These are phyloP conservation scores for Aspergillus affinis DNA, from an alignment of 495 filamentous ascomycete species.

Conservation along the genomic window DNA sequence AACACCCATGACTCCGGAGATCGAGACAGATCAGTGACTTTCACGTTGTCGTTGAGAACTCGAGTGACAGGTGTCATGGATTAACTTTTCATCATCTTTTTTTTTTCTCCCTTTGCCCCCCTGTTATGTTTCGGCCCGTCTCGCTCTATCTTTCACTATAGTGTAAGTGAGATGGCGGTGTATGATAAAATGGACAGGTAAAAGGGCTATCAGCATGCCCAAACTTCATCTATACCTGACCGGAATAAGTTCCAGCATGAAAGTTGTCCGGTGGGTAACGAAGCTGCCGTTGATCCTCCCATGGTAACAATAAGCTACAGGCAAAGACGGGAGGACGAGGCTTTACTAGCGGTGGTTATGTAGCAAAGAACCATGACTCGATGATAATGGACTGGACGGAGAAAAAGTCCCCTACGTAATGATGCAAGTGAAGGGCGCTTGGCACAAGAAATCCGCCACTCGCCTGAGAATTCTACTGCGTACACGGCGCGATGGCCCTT, in stretches of 20 bases:
- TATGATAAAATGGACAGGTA: neutral
- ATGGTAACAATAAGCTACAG: neutral
- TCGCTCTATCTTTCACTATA: neutral
- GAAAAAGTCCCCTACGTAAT: conserved; percentile 24
- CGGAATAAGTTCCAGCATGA: neutral
- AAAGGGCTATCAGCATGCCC: neutral
- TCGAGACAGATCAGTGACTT: neutral
- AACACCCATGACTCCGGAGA: conserved; percentile 8
- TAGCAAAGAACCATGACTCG: conserved; percentile 12
- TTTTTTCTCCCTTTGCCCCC: neutral
- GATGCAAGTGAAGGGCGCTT: conserved; percentile 12
- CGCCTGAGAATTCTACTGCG: neutral
- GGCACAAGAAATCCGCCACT: conserved; percentile 10
- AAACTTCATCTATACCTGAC: neutral
- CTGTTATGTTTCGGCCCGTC: neutral
- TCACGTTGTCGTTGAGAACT: neutral
- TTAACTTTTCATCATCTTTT: neutral
- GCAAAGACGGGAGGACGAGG: neutral
- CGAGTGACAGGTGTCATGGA: conserved; percentile 10
- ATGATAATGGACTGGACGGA: conserved; percentile 12
- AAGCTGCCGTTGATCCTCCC: neutral
- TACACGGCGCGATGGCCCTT: neutral
- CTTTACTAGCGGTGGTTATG: neutral
- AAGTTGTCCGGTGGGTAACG: neutral
- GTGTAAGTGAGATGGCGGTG: neutral